Evolutionary conservation across 2,329 filamentous ascomycete species (phyloP).

Genomic region (Fusarium goolgardi): DNA sequence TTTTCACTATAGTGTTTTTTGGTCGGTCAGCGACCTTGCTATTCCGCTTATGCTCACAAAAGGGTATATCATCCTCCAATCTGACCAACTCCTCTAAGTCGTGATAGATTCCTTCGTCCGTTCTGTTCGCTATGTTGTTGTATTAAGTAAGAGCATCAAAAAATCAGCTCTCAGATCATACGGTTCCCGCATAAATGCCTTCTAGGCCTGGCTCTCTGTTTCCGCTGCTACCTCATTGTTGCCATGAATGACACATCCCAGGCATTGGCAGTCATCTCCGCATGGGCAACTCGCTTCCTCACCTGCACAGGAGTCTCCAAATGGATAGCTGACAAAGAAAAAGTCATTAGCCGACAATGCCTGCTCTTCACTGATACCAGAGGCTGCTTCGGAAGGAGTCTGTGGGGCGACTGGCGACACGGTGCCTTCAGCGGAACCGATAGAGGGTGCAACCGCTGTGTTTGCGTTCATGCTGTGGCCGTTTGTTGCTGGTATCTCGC

Average conservation of each 20-base stretch:
- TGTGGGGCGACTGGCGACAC: constrained; percentile 56
- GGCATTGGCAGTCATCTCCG: constrained; percentile 68
- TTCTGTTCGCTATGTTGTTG: background rate
- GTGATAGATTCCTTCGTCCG: background rate
- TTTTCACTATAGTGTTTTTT: background rate
- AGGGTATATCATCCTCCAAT: constrained; percentile 37
- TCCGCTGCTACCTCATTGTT: constrained; percentile 41
- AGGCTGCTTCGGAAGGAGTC: constrained; percentile 62
- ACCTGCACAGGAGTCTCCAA: constrained; percentile 61
- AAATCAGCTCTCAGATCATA: background rate
- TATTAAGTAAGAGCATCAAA: background rate
- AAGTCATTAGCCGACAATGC: constrained; percentile 64
- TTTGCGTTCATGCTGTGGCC: constrained; percentile 30
- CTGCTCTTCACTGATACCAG: constrained; percentile 62
- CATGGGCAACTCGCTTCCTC: constrained; percentile 65
- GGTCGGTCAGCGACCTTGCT: constrained; percentile 5
- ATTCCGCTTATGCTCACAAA: constrained; percentile 4
- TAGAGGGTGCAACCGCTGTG: constrained; percentile 26
- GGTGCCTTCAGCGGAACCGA: constrained; percentile 43
- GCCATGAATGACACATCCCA: constrained; percentile 67
- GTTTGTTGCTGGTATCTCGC: constrained; percentile 37
- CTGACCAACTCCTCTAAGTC: background rate
- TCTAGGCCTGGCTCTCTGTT: constrained; percentile 13
- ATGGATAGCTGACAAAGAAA: constrained; percentile 69
- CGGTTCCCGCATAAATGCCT: background rate